Base-by-base conservation (phyloP, 352 stramenopile species). In the Phytopythium delawarense region DNA sequence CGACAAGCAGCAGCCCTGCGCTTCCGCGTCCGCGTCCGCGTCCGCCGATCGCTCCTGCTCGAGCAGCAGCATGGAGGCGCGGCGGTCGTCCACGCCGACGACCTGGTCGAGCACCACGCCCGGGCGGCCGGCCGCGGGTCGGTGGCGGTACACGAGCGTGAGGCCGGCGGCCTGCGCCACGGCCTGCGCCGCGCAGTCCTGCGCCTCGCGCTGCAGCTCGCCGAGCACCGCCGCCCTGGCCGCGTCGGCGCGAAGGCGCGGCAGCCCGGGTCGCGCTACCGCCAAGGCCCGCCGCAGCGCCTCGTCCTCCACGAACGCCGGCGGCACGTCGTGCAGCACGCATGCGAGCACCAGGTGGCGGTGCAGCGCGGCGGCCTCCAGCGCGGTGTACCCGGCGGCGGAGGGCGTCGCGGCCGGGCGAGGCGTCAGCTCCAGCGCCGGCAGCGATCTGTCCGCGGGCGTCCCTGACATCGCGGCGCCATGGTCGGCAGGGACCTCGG, bases 271-370 rank as follows among this genome's bases (percentile, higher is more conserved):
- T 32, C 64, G 61, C 48, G 75, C 63, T 44, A 71, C 28, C 40
- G 45, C 48, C 15, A 86, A 63, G 48, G 74, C 76, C 49, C 74
- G 65, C 25, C 55, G 49, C 44, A 86, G 57, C 44, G 71, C 57
- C 30, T 69, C 67, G 61, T 81, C 72, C 34, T 81, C 74, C 25
- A 86, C 49, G 12, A 86, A 74, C 49, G 21, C 15, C 9, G 74
- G 52, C 18, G 71, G 72, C 20, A 78, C 62, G 37, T 72, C 61
- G 50, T 75, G 66, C 39, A 79, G 48, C 28, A 86, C 62, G 58
- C 69, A 81, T 34, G 76, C 72, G 9, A 83, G 66, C 52, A 77
- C 72, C 37, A 86, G 62, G 35, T 79, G 65, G 40, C 78, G 72
- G 30, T 78, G 64, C 57, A 78, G 67, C 7, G 34, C 46, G 37